These are phyloP conservation scores for Pseudisothecium myosuroides DNA, from an alignment of 225 moss, liverwort and hornwort genomes.

Conservation along the genomic window DNA sequence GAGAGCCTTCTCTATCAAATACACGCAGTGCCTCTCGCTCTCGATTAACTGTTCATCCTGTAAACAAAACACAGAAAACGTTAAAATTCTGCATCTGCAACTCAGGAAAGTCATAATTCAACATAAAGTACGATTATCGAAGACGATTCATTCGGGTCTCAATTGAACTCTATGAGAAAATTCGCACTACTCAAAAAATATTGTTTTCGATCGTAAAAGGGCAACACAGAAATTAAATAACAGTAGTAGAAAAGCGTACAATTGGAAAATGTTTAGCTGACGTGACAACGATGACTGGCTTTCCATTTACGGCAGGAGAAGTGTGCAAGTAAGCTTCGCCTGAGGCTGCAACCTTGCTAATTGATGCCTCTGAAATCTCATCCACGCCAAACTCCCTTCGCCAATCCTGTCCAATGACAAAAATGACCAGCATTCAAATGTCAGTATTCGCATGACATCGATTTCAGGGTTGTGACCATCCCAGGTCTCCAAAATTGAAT, in stretches of 20 bases:
- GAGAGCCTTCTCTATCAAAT: slow-evolving; percentile 61
- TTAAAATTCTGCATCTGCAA: background rate
- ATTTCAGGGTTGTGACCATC: background rate
- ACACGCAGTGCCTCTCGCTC: slow-evolving; percentile 61
- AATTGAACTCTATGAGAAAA: background rate
- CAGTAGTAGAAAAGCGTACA: background rate
- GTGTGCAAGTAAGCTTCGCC: slow-evolving; percentile 71
- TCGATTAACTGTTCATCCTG: slow-evolving; percentile 44
- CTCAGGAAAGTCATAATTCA: background rate
- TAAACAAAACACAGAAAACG: background rate
- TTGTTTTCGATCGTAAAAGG: background rate
- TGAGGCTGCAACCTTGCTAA: slow-evolving; percentile 25
- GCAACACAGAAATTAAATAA: background rate
- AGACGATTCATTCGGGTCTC: background rate
- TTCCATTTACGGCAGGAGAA: slow-evolving; percentile 31
- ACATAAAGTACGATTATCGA: background rate
- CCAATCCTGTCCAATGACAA: slow-evolving; percentile 31
- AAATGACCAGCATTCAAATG: background rate
- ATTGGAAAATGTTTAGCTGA: slow-evolving; percentile 64
- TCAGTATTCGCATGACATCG: background rate
- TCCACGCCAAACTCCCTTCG: slow-evolving; percentile 66
- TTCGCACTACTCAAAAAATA: background rate
- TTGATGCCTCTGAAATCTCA: slow-evolving; percentile 42
- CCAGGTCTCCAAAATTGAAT: background rate
- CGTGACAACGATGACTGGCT: slow-evolving; percentile 58